Evolutionary conservation across 768 basidiomycete genomes (phyloP), one percentile per base, ranked within the genome.

Genomic region (Mycena belliarum): DNA sequence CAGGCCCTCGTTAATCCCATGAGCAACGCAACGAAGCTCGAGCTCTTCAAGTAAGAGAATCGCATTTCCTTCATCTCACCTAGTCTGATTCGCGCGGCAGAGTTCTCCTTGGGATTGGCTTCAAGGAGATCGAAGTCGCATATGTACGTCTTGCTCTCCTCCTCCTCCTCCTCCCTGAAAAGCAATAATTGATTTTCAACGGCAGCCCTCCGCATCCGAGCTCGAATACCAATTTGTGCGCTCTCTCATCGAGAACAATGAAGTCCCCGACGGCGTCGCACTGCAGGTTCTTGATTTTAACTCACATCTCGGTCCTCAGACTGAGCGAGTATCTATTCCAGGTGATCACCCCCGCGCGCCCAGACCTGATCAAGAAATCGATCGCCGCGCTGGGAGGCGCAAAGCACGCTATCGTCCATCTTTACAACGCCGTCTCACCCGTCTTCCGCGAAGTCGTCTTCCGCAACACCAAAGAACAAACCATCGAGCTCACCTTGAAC

Each of bases 341-440:
- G 95, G 95, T 98, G 63, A 81, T 98, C 67, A 95, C 95, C 14
- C 95, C 95, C 46, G 95, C 97, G 33, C 85, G 96, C 56, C 91
- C 93, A 68, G 96, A 98, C 69, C 84, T 98, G 65, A 97, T 98
- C 75, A 86, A 79, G 66, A 86, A 89, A 28, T 95, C 96, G 1
- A 82, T 99, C 66, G 91, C 93, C 49, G 74, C 94, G 25, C 87
- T 97, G 20, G 89, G 88, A 20, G 97, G 96, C 41, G 77, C 87
- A 42, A 96, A 95, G 68, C 82, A 86, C 60, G 96, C 91, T 49
- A 98, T 99, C 70, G 84, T 98, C 33, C 96, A 98, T 75, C 95
- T 98, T 91, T 99, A 99, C 76, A 99, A 98, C 70, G 96, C 96
- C 21, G 95, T 94, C 21, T 93, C 87, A n/a, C 88, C 91, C 35